phyloP scores from a whole-genome alignment of 805 yeast species.

The Saturnispora bothae region DNA sequence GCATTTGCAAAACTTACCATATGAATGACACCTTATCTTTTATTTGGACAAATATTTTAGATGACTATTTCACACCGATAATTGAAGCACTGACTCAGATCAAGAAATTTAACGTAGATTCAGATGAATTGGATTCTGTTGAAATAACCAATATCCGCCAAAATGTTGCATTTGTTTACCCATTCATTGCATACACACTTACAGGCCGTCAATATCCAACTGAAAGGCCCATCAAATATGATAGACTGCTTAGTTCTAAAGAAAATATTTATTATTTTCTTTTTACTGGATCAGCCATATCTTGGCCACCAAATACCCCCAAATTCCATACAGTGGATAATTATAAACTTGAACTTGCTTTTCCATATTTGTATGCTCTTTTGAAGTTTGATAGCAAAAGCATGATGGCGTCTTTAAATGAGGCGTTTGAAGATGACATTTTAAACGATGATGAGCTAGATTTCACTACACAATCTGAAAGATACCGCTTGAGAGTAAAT shows the following conservation, averaged over 20 bases:
- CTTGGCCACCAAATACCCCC: slow-evolving; percentile 34
- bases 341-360: slow-evolving; percentile 36
- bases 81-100: slow-evolving; percentile 41
- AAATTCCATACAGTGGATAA: slow-evolving; percentile 27
- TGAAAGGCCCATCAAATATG: slow-evolving; percentile 35
- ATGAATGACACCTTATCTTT: slow-evolving; percentile 56
- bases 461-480: slow-evolving; percentile 14
- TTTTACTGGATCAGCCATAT: slow-evolving; percentile 44
- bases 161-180: slow-evolving; percentile 32
- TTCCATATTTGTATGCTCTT: slow-evolving; percentile 58
- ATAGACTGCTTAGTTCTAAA: slow-evolving; percentile 34
- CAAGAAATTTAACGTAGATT: slow-evolving; percentile 12
- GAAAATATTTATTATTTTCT: slow-evolving; percentile 41
- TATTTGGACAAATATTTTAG: slow-evolving; percentile 59
- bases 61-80: slow-evolving; percentile 66
- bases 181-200: slow-evolving; percentile 57
- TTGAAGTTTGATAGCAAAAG: slow-evolving; percentile 47
- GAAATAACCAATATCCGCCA: slow-evolving; percentile 9
- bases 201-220: slow-evolving; percentile 80
- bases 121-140: slow-evolving; percentile 5
- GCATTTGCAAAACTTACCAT: slow-evolving; percentile 44
- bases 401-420: slow-evolving; percentile 61
- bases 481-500: slow-evolving; percentile 31
- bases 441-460: slow-evolving; percentile 49
- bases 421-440: slow-evolving; percentile 70